phyloP scores from a whole-genome alignment of 257 asterid genomes.

The Mentha longifolia region DNA sequence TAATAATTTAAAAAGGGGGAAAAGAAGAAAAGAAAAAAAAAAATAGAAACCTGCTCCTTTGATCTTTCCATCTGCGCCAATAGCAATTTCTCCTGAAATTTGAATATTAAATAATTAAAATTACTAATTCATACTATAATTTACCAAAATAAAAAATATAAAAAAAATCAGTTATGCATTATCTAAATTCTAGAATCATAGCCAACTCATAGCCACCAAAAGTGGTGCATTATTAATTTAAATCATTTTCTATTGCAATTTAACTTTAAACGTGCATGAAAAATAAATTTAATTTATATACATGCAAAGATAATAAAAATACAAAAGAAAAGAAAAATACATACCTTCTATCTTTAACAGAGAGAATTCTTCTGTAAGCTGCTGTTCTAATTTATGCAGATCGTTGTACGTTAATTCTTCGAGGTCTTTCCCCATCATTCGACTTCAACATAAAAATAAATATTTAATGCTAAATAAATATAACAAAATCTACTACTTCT shows the following conservation, averaged over 20 bases:
- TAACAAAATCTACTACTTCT: too few species aligned
- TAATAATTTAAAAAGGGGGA: not conserved
- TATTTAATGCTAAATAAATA: not conserved
- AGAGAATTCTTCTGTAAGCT: slow-evolving; percentile 54
- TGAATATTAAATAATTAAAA: not conserved
- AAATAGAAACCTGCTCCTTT: slow-evolving; percentile 52
- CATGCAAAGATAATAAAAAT: too few species aligned
- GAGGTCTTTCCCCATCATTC: slow-evolving; percentile 68
- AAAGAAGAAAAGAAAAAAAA: not conserved
- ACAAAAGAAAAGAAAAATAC: not conserved
- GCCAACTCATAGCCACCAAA: too few species aligned
- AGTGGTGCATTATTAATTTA: too few species aligned
- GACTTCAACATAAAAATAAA: slow-evolving; percentile 41
- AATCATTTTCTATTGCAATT: not conserved
- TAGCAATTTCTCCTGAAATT: slow-evolving; percentile 61
- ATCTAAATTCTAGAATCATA: too few species aligned
- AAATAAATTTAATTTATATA: too few species aligned
- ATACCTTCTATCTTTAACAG: slow-evolving; percentile 71
- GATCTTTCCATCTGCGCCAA: slow-evolving; percentile 65
- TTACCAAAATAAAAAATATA: too few species aligned
- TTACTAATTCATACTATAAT: too few species aligned
- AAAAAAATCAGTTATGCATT: too few species aligned
- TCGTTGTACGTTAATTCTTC: slow-evolving; percentile 58
- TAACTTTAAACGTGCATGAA: not conserved
- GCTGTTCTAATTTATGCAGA: slow-evolving; percentile 59